Evolutionary conservation across 805 yeast species (phyloP).

Genomic region (Candida boidinii): DNA sequence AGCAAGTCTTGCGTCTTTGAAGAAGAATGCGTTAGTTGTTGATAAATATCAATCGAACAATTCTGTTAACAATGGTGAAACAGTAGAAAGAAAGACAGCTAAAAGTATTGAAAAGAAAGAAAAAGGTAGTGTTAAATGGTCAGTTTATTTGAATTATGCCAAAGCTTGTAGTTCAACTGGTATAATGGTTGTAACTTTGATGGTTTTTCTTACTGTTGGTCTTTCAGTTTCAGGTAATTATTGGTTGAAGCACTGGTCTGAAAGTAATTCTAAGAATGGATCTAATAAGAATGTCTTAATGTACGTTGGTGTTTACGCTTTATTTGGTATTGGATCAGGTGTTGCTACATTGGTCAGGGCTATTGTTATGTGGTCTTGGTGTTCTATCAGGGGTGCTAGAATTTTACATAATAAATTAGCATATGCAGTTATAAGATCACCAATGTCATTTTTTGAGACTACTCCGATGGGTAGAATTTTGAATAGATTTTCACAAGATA

Average conservation of each 20-base stretch:
- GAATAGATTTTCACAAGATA: slow-evolving; percentile 59
- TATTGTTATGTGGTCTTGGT: slow-evolving; percentile 36
- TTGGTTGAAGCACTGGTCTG: slow-evolving; percentile 69
- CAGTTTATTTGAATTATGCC: slow-evolving; percentile 45
- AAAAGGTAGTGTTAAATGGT: slow-evolving; percentile 48
- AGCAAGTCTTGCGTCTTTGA: slow-evolving; percentile 59
- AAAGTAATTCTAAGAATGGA: slow-evolving; percentile 34
- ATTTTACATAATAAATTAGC: slow-evolving; percentile 53
- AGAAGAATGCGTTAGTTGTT: slow-evolving; percentile 24
- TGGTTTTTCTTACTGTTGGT: slow-evolving; percentile 22
- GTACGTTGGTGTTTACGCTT: slow-evolving; percentile 47
- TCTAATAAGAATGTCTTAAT: slow-evolving; percentile 32
- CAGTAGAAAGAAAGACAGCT: slow-evolving; percentile 28
- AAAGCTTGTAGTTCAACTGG: slow-evolving; percentile 51
- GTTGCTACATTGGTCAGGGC: slow-evolving; percentile 37
- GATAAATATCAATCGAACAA: too few relatives aligned
- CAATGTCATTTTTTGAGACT: slow-evolving; percentile 62
- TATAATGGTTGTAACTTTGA: slow-evolving; percentile 28
- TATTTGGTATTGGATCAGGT: slow-evolving; percentile 46
- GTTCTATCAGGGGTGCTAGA: slow-evolving; percentile 50
- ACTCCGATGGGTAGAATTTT: slow-evolving; percentile 62
- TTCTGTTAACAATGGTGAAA: slow-evolving; percentile 16
- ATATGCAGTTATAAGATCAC: slow-evolving; percentile 41
- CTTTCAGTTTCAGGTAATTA: slow-evolving; percentile 37
- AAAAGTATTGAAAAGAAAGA: slow-evolving; percentile 46